These are phyloP conservation scores for Acer yangbiense DNA, from an alignment of 345 rosid species.

Conservation along the genomic window DNA sequence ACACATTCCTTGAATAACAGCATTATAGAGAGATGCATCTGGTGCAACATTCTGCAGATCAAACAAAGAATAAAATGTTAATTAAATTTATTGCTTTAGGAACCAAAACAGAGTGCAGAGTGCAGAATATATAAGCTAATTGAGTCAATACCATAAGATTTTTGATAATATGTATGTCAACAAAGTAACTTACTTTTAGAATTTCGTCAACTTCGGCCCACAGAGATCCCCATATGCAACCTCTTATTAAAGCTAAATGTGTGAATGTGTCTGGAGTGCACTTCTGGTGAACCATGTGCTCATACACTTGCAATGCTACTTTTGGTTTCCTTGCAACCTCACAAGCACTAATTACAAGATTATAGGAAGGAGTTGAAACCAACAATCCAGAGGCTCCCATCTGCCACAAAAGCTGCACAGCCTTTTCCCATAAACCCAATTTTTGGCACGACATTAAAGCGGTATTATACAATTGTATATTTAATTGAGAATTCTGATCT, in stretches of 20 bases:
- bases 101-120: neutral
- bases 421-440: constrained; percentile 75
- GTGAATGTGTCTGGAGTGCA: constrained; percentile 67
- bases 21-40: constrained; percentile 58
- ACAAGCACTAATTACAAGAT: constrained; percentile 68
- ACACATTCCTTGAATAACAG: constrained; percentile 79
- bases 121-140: neutral
- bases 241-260: constrained; percentile 61
- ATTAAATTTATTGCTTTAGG: neutral
- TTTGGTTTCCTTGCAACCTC: constrained; percentile 69
- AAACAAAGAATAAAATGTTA: constrained; percentile 12
- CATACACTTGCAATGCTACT: constrained; percentile 70
- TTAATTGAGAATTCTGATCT: constrained; percentile 36
- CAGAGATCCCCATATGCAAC: constrained; percentile 81
- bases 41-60: constrained; percentile 51
- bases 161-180: neutral
- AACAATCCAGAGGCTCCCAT: constrained; percentile 59
- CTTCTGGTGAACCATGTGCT: constrained; percentile 60
- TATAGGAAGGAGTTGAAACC: constrained; percentile 57
- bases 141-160: neutral
- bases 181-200: constrained; percentile 44
- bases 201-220: constrained; percentile 71
- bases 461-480: constrained; percentile 56
- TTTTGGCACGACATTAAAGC: constrained; percentile 77
- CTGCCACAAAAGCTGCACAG: constrained; percentile 76